Conservation (phyloP, 345 rosid species). For the Chamaenerion angustifolium region DNA sequence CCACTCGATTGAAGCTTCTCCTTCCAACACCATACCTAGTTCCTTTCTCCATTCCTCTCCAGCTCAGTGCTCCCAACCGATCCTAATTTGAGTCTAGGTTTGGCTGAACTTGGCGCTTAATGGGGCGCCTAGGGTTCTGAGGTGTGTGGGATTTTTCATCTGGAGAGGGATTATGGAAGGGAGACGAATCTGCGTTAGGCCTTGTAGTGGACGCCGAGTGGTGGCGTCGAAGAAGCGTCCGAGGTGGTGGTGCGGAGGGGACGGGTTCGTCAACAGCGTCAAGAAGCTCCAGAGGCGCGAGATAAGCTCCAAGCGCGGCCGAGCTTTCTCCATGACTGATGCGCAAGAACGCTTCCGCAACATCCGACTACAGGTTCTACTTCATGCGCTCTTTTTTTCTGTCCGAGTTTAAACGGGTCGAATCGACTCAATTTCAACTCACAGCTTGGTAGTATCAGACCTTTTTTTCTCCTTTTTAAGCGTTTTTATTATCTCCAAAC, state of each 20-base stretch:
- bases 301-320: conserved; percentile 49
- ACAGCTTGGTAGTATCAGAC: background rate
- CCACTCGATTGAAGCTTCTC: too few relatives aligned
- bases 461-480: too few relatives aligned
- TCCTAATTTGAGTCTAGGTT: too few relatives aligned
- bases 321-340: conserved; percentile 45
- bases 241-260: conserved; percentile 35
- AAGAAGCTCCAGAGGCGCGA: conserved; percentile 67
- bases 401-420: background rate
- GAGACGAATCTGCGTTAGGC: conserved; percentile 69
- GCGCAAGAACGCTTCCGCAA: conserved; percentile 62
- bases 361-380: conserved; percentile 38
- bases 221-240: conserved; percentile 30
- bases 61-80: too few relatives aligned
- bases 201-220: conserved; percentile 59
- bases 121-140: too few relatives aligned
- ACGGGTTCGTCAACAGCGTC: conserved; percentile 56
- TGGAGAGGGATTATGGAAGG: conserved; percentile 39
- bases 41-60: too few relatives aligned
- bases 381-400: background rate
- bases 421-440: background rate
- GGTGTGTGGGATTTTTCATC: too few relatives aligned
- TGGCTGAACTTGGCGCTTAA: too few relatives aligned
- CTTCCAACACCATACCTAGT: too few relatives aligned
- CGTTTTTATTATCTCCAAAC: too few relatives aligned